Conservation (phyloP, 2,329 filamentous ascomycete species). For the Fusarium sp. region DNA sequence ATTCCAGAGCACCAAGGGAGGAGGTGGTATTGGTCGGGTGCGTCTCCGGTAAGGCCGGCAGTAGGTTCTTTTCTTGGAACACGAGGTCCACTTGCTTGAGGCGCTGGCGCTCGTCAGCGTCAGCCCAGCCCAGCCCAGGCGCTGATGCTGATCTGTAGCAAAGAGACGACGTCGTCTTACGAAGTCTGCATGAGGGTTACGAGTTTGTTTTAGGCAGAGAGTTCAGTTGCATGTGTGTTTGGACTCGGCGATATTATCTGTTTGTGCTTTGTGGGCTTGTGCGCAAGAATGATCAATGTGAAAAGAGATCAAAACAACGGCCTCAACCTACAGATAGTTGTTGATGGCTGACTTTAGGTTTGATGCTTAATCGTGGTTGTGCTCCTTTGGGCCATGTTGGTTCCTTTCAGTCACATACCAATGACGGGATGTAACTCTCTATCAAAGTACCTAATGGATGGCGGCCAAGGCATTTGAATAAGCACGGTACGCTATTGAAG, state of each 20-base stretch:
- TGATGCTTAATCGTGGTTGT: slow-evolving; percentile 7
- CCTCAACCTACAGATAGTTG: background rate
- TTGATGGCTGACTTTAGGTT: background rate
- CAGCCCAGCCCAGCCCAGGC: slow-evolving; percentile 14
- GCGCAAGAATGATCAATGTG: slow-evolving; percentile 1
- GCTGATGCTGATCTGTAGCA: slow-evolving; percentile 17
- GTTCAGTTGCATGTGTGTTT: background rate
- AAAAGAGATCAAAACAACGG: background rate
- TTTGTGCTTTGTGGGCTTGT: background rate
- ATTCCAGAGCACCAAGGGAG: slow-evolving; percentile 24
- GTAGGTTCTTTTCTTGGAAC: slow-evolving; percentile 37
- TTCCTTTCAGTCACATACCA: slow-evolving; percentile 25
- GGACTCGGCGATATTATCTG: slow-evolving; percentile 4
- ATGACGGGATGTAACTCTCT: slow-evolving; percentile 5
- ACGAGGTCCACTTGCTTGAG: slow-evolving; percentile 25
- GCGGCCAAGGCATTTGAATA: slow-evolving; percentile 1
- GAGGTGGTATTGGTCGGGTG: slow-evolving; percentile 31
- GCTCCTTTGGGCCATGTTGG: background rate
- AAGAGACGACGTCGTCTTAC: slow-evolving; percentile 29
- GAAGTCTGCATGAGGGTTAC: slow-evolving; percentile 13
- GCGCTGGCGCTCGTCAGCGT: slow-evolving; percentile 22
- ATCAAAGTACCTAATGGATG: background rate
- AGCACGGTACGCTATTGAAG: slow-evolving; percentile 3
- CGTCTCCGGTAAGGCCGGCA: slow-evolving; percentile 27
- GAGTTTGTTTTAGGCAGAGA: background rate